Evolutionary conservation across 2,329 filamentous ascomycete species (phyloP), one percentile per base, ranked within the genome.

Genomic region (Fusarium coffeatum): DNA sequence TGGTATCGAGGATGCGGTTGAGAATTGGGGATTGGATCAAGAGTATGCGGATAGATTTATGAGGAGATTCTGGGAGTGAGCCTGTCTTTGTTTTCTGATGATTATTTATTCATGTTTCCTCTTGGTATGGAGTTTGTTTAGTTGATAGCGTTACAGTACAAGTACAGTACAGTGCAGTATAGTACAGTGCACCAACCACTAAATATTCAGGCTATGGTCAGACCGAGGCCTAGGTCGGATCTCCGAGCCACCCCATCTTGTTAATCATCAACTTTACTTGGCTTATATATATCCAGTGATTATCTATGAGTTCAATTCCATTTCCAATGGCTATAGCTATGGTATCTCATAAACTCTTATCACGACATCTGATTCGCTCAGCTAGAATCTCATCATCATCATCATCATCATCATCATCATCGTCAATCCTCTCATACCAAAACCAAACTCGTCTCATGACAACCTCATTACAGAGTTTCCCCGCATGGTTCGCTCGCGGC

Each of bases 1-100:
- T 68, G 90, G 88, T 2, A 88, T 92, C 28, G 69, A 79, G 32
- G 89, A 92, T 79, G 89, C 87, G 27, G 65, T 87, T 18, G 74
- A 73, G 64, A 79, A 83, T 68, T 83, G 81, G 78, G 87, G 87
- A 0, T 76, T 92, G 74, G 87, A 88, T 32, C 65, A 77, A 72
- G 72, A 61, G 41, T 92, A 91, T 78, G 87, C 89, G 8, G 76
- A 85, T 4, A 66, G 75, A 30, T 83, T 88, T 8, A 80, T 91
- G 81, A 82, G 88, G 76, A 79, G 72, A 66, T 90, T 80, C 54
- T 78, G 77, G 77, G 34, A 16, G 18, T 43, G 61, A 66, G 22
- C 20, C 18, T 65, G 16, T 23, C 15, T 55, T 18, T 51, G 40
- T 34, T 43, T 45, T 27, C 15, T 50, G 22, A 45, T n/a, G 12